A percentile compares a stretch with the other conserved stretches of the same genome.
Evolutionary conservation across 768 basidiomycete genomes (phyloP).

Genomic region (Daedaleopsis sinensis): DNA sequence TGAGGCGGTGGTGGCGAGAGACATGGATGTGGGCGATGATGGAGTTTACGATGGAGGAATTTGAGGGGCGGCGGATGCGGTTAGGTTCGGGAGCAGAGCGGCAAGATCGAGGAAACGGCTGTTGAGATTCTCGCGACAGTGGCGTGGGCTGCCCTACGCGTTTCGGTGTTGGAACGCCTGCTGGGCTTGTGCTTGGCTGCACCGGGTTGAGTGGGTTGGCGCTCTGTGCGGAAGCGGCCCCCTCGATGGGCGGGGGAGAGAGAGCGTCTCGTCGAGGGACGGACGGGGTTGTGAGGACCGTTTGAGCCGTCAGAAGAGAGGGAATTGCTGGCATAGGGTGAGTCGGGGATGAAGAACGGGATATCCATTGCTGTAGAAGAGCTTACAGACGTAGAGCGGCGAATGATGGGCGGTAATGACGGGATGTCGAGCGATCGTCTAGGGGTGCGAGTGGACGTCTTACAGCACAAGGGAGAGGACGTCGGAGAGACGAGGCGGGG

Average conservation of each 20-base stretch:
- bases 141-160: slow-evolving; percentile 95
- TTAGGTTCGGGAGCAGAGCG: slow-evolving; percentile 86
- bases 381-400: slow-evolving; percentile 20
- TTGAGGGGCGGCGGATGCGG: slow-evolving; percentile 91
- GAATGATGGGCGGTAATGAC: slow-evolving; percentile 23
- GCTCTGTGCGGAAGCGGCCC: slow-evolving; percentile 18
- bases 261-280: slow-evolving; percentile 39
- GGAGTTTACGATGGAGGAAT: slow-evolving; percentile 96
- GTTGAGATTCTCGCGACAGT: slow-evolving; percentile 95
- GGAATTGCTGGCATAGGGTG: slow-evolving; percentile 41
- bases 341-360: slow-evolving; percentile 41
- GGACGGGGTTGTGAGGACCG: slow-evolving; percentile 52
- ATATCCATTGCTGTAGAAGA: slow-evolving; percentile 38
- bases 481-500: slow-evolving; percentile 32
- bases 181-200: slow-evolving; percentile 78
- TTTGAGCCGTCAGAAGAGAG: slow-evolving; percentile 46
- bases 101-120: slow-evolving; percentile 93
- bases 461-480: slow-evolving; percentile 16
- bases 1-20: slow-evolving; percentile 76
- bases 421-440: slow-evolving; percentile 23
- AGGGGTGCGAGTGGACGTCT: slow-evolving; percentile 26
- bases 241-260: slow-evolving; percentile 38
- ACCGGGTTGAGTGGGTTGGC: slow-evolving; percentile 26
- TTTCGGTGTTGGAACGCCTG: slow-evolving; percentile 93
- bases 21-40: slow-evolving; percentile 88